Evolutionary conservation across 495 filamentous ascomycete genomes (phyloP).

Genomic region (Xylaria telfairii): DNA sequence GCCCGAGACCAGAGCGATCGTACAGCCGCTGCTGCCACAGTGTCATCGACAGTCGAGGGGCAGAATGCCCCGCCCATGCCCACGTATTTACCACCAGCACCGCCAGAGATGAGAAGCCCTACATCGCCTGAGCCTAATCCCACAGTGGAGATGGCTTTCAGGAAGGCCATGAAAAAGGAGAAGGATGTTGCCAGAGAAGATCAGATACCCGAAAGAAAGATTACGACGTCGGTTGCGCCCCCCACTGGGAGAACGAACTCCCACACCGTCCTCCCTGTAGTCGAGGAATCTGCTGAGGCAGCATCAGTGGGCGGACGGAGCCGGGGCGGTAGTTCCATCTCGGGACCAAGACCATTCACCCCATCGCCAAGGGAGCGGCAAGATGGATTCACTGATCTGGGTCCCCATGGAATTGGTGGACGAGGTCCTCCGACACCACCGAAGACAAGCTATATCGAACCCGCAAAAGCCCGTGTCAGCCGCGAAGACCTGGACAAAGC

Average conservation of each 20-base stretch:
- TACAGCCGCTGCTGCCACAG: slow-evolving; percentile 47
- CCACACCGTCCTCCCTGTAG: slow-evolving; percentile 78
- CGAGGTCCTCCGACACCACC: slow-evolving; percentile 51
- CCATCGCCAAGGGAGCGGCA: slow-evolving; percentile 50
- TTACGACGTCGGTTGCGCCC: slow-evolving; percentile 52
- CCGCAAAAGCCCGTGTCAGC: slow-evolving; percentile 42
- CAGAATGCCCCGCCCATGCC: slow-evolving; percentile 45
- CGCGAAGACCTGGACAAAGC: slow-evolving; percentile 60
- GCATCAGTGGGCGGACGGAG: slow-evolving; percentile 67
- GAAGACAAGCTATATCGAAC: slow-evolving; percentile 48
- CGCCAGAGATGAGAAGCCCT: slow-evolving; percentile 51
- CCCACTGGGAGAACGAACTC: slow-evolving; percentile 55
- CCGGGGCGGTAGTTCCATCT: slow-evolving; percentile 47
- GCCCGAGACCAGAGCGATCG: slow-evolving; percentile 64
- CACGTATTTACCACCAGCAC: slow-evolving; percentile 52
- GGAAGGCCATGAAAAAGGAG: slow-evolving; percentile 43
- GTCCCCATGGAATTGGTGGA: slow-evolving; percentile 45
- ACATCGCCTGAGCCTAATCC: slow-evolving; percentile 49
- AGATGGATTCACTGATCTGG: slow-evolving; percentile 51
- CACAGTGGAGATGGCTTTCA: slow-evolving; percentile 40
- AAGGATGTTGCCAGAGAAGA: slow-evolving; percentile 54
- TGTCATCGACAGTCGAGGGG: slow-evolving; percentile 36
- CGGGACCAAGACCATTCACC: slow-evolving; percentile 50
- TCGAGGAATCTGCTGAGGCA: slow-evolving; percentile 88
- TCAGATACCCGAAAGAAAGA: slow-evolving; percentile 53